These are phyloP conservation scores for Elsinoe necatrix DNA, from an alignment of 2,329 filamentous ascomycete species.

Conservation along the genomic window DNA sequence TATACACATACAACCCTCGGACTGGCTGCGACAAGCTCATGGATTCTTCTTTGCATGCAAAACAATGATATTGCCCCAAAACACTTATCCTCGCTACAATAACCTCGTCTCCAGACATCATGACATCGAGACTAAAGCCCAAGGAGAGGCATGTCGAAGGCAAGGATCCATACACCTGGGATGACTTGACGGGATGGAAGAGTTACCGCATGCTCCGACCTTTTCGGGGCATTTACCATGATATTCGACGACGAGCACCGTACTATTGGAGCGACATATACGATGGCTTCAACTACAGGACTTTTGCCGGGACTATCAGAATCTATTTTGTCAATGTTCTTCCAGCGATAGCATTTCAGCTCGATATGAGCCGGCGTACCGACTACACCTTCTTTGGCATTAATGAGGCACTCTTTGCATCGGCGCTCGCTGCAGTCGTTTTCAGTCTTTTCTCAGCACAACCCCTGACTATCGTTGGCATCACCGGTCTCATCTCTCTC, in stretches of 20 bases:
- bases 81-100: background rate
- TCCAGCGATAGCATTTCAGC: slow-evolving; percentile 50
- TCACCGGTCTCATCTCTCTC: slow-evolving; percentile 45
- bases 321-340: slow-evolving; percentile 54
- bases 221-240: slow-evolving; percentile 47
- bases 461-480: slow-evolving; percentile 49
- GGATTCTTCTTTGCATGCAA: background rate
- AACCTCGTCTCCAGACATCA: background rate
- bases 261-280: slow-evolving; percentile 50
- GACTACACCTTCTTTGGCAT: slow-evolving; percentile 46
- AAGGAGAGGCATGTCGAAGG: background rate
- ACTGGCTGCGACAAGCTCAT: background rate
- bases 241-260: slow-evolving; percentile 44
- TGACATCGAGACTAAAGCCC: slow-evolving; percentile 2
- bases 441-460: slow-evolving; percentile 46
- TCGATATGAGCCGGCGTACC: slow-evolving; percentile 51
- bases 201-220: slow-evolving; percentile 34
- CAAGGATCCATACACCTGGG: slow-evolving; percentile 31
- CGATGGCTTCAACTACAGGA: slow-evolving; percentile 49
- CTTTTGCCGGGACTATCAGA: slow-evolving; percentile 46
- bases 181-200: slow-evolving; percentile 29
- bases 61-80: background rate
- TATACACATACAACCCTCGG: background rate
- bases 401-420: slow-evolving; percentile 49
- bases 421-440: slow-evolving; percentile 47